Evolutionary conservation across 352 stramenopile species (phyloP).

Genomic region (Pythium phragmitis): DNA sequence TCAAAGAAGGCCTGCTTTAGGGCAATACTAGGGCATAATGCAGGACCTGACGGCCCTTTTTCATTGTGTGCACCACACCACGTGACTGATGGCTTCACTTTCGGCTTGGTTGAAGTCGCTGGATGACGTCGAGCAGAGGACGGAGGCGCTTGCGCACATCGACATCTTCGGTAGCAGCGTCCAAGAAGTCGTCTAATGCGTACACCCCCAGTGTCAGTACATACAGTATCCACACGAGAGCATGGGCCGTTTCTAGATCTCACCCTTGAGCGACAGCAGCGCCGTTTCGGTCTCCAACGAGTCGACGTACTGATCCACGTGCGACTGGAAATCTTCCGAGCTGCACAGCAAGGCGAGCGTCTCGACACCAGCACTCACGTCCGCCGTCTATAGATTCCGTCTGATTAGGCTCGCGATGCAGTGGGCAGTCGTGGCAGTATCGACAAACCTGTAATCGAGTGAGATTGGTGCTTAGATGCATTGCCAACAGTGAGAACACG

Average conservation of each 20-base stretch:
- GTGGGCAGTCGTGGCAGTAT: background rate
- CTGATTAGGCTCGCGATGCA: background rate
- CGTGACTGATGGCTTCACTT: conserved; percentile 21
- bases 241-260: conserved; percentile 1
- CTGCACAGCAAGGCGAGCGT: conserved; percentile 73
- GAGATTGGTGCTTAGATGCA: conserved; percentile 71
- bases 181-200: conserved; percentile 62
- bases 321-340: conserved; percentile 84
- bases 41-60: background rate
- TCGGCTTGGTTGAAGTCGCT: conserved; percentile 21
- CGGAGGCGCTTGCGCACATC: conserved; percentile 71
- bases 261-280: conserved; percentile 56
- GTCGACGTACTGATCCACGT: conserved; percentile 55
- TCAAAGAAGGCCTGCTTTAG: background rate
- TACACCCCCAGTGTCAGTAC: background rate
- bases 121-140: conserved; percentile 65
- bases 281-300: conserved; percentile 57
- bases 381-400: conserved; percentile 29
- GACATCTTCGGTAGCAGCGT: conserved; percentile 56
- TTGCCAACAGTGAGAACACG: conserved; percentile 73
- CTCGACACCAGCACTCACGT: conserved; percentile 60
- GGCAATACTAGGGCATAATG: background rate
- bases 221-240: background rate
- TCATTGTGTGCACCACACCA: conserved; percentile 8
- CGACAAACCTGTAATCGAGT: conserved; percentile 29